Evolutionary conservation across 106 monocot species (phyloP).

Genomic region (Chionographis japonica): DNA sequence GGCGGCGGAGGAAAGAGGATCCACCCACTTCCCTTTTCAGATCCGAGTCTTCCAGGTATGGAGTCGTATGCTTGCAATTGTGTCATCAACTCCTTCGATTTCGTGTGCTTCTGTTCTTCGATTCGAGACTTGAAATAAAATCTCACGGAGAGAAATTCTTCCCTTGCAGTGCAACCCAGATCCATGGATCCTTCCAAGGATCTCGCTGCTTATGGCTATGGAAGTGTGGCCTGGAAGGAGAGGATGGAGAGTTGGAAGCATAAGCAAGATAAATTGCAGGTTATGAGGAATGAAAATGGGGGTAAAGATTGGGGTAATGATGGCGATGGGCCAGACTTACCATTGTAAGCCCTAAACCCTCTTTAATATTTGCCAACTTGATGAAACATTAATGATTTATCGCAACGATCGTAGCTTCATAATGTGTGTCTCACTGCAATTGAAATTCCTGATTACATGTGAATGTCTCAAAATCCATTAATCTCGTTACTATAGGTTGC

Average conservation of each 20-base stretch:
- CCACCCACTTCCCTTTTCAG: constrained; percentile 84
- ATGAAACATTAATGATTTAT: no score
- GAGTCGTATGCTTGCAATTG: neutral
- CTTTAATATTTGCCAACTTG: no score
- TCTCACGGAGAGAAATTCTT: neutral
- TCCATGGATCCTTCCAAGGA: constrained; percentile 99
- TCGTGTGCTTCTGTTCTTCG: no score
- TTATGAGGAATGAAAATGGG: constrained; percentile 59
- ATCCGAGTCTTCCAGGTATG: constrained; percentile 68
- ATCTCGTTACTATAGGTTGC: no score
- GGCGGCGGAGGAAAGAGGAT: constrained; percentile 97
- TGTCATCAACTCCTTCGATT: neutral
- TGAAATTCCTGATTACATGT: no score
- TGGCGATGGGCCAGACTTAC: constrained; percentile 65
- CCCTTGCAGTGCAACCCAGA: constrained; percentile 80
- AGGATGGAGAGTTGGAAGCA: constrained; percentile 98
- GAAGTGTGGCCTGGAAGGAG: constrained; percentile 96
- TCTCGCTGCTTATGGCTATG: constrained; percentile 94
- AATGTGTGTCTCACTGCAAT: no score
- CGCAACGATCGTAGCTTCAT: no score
- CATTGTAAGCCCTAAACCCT: constrained; percentile 56
- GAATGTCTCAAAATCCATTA: no score
- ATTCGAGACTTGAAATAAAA: neutral
- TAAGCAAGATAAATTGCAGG: constrained; percentile 83
- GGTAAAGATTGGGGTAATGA: constrained; percentile 71